Base-by-base conservation (phyloP, 148 eudicot genomes). In the Gaultheria prostrata region DNA sequence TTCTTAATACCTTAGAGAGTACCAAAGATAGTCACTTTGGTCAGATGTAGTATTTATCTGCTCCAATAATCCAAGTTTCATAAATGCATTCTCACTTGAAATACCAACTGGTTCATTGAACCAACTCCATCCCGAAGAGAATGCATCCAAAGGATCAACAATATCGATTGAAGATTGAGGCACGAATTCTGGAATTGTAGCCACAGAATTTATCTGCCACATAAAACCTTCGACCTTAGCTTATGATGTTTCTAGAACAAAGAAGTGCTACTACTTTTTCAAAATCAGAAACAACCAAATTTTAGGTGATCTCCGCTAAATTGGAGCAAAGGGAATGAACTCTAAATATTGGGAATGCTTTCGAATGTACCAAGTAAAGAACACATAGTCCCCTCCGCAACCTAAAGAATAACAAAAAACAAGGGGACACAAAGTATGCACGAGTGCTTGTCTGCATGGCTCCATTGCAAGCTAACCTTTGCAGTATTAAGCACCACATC, bases 1-100 rank as follows among this genome's bases (percentile, higher is more conserved):
- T 48, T 28, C 35, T 54, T 32, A 67, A 11, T 90, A 97, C 99
- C 99, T 93, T 71, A 88, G 21, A 57, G 99, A 97, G 88, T 97
- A 97, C 99, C 99, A 97, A 83, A 97, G 82, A 84, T 93, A 95
- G 83, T 97, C 99, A 85, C 95, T 95, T 88, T 86, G 83, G 87
- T 97, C 99, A 81, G 98, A 91, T 81, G 99, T 95, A 18, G 98
- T 97, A 83, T 92, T 97, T 84, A 97, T 92, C 87, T 97, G 99
- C 84, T 97, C 99, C 84, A 90, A 46, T 71, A 97, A 87, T 48
- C 95, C 95, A 7, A 79, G 77, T 88, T 88, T 92, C 13, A 76
- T 82, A 84, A 97, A 88, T 63, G 98, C 89, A 69, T 80, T 81
- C 12, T 75, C 21, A 85, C 88, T 93, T 76, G 99, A 92, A 83